Evolutionary conservation across 192 early-diverging fungal genomes (phyloP), one percentile per base, ranked within the genome.

Genomic region (Bifiguratus adelaidae): DNA sequence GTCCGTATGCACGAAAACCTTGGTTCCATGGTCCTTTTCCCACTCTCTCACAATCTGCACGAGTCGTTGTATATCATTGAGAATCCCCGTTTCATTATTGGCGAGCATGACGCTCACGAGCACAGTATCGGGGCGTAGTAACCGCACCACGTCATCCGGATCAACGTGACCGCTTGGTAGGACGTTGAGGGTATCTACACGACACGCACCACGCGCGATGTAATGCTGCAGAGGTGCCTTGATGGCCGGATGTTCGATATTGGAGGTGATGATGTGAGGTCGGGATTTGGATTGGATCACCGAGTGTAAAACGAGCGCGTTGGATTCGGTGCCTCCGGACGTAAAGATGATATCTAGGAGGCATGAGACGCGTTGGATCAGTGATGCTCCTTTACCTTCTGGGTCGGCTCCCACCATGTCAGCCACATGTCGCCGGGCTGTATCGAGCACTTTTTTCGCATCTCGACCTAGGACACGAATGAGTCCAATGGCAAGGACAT

Each of bases 21-120:
- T 40, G 18, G 32, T 34, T 1, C 37, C 15, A 13, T 15, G 4
- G 8, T 9, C 32, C 37, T 40, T 40, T 15, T 40, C 37, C 37
- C 37, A 40, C 22, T 40, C 37, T 6, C 13, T 6, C 37, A 40
- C 37, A 21, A 40, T 21, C 15, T 40, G 18, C 13, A 40, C 37
- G 15, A 40, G 16, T 21, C 37, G 16, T 21, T 40, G 16, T 21
- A 40, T 20, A 40, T 40, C 37, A 15, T 1, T 40, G 7, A 40
- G 18, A 15, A 40, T 21, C 22, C 37, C 37, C 18, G 37, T 40
- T 21, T 40, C 37, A 21, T 40, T 40, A 40, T 40, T 40, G 18
- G 37, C 37, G 7, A 40, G 13, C 37, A 40, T 40, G 6, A 40
- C 37, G 22, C 37, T 40, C 37, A 40, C 37, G 37, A 40, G 37